Evolutionary conservation across 495 filamentous ascomycete species (phyloP), one percentile per base, ranked within the genome.

Genomic region (Daldinia concentrica): DNA sequence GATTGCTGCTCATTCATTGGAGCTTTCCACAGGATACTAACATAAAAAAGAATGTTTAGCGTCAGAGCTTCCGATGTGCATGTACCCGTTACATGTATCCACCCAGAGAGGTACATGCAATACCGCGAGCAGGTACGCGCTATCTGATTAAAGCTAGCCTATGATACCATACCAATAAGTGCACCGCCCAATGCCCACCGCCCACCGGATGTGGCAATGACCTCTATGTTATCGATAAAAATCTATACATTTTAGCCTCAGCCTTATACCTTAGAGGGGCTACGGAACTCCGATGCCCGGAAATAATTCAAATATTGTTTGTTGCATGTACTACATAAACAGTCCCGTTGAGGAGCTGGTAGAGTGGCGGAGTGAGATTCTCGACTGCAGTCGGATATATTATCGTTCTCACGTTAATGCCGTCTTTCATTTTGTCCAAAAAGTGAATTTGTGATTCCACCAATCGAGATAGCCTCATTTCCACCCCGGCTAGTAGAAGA

Each of bases 211-310:
- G 29, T 32, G 29, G 29, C 29, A 32, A 32, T 32, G 29, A 32
- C 29, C 29, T 32, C 29, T 32, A 32, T 32, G 51, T 58, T 68
- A 64, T 64, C 69, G 58, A 69, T 45, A 57, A 36, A 36, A 59
- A 27, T n/a, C 12, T 54, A n/a, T 30, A 36, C 22, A 8, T 26
- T 41, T 59, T 27, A 54, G 45, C 48, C 50, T 55, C 61, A 64
- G 61, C 61, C 50, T 41, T 55, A 55, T 15, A 63, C 24, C 2
- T 26, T 50, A 30, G 51, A 58, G 62, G 24, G 37, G 51, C 37
- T 57, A 41, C 4, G 12, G 15, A 56, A 36, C 68, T 71, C 68
- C 68, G 68, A 65, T 65, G 17, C 56, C 56, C 56, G 68, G 57
- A 61, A 61, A 71, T 65, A 58, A 29, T 59, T 22, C 29, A 43